Conservation (phyloP, 805 yeast genomes). For the Yamadazyma nakazawae region DNA sequence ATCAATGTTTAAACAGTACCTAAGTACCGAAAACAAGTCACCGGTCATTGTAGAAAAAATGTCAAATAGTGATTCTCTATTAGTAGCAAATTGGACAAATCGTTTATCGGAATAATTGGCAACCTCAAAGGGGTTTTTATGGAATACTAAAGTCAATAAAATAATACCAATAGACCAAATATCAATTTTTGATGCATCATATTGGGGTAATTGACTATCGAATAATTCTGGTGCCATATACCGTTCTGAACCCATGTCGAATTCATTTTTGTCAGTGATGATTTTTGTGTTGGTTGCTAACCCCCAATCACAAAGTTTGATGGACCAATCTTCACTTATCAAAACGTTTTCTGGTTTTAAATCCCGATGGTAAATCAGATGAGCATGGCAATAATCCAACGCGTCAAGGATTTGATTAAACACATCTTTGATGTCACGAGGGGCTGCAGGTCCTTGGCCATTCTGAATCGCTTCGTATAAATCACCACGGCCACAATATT, state of each 20-base stretch:
- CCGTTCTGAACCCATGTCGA: slow-evolving; percentile 85
- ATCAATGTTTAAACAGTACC: slow-evolving; percentile 76
- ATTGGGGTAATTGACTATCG: slow-evolving; percentile 55
- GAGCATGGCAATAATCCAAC: slow-evolving; percentile 47
- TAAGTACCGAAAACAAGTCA: slow-evolving; percentile 80
- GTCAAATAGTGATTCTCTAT: slow-evolving; percentile 87
- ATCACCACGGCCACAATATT: slow-evolving; percentile 86
- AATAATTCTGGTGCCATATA: slow-evolving; percentile 95
- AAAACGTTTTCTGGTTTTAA: slow-evolving; percentile 57
- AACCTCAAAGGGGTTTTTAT: slow-evolving; percentile 78
- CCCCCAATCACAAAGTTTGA: slow-evolving; percentile 59
- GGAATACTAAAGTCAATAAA: slow-evolving; percentile 79
- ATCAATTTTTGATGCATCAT: slow-evolving; percentile 80
- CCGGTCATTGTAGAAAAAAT: slow-evolving; percentile 85
- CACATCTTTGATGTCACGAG: slow-evolving; percentile 54
- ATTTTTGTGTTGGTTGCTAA: slow-evolving; percentile 50
- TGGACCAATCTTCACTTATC: slow-evolving; percentile 53
- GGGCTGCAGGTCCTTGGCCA: slow-evolving; percentile 58
- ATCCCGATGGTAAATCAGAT: slow-evolving; percentile 52
- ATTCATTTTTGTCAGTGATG: slow-evolving; percentile 54
- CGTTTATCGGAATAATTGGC: slow-evolving; percentile 80
- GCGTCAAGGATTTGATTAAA: slow-evolving; percentile 50
- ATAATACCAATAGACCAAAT: slow-evolving; percentile 89
- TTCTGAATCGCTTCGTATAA: slow-evolving; percentile 73
- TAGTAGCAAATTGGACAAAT: slow-evolving; percentile 79